Percentiles rank a stretch among this genome's conserved stretches.
These are phyloP conservation scores for Cucumis melo DNA, from an alignment of 306 rosid genomes.

Conservation along the genomic window DNA sequence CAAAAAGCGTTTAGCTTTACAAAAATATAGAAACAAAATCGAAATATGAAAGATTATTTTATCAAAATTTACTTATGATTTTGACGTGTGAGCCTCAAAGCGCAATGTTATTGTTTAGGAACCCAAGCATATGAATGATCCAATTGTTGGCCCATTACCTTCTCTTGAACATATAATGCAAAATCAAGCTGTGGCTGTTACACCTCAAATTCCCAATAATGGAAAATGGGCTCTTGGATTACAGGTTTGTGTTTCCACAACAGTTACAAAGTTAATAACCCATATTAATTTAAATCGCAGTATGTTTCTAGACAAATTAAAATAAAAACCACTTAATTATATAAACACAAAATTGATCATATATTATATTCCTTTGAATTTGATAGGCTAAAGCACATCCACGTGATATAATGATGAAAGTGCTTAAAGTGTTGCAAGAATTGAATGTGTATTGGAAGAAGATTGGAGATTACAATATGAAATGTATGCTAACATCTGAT, in stretches of 20 bases:
- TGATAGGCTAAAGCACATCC: slow-evolving; percentile 78
- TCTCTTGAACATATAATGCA: slow-evolving; percentile 7
- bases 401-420: slow-evolving; percentile 91
- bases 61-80: too few species aligned
- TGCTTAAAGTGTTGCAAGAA: slow-evolving; percentile 83
- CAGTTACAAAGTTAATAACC: neutral
- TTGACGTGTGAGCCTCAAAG: neutral
- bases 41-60: too few species aligned
- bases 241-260: slow-evolving; percentile 40
- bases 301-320: too few species aligned
- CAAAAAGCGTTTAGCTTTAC: too few species aligned
- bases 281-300: too few species aligned
- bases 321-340: neutral
- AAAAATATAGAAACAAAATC: too few species aligned
- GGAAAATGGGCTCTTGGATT: slow-evolving; percentile 98
- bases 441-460: slow-evolving; percentile 85
- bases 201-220: slow-evolving; percentile 64
- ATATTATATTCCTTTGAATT: too few species aligned
- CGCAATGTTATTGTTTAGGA: slow-evolving; percentile 24
- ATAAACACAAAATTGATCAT: neutral
- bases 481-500: slow-evolving; percentile 64
- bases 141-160: slow-evolving; percentile 16
- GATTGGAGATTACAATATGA: slow-evolving; percentile 95
- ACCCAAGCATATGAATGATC: slow-evolving; percentile 33
- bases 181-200: slow-evolving; percentile 44